Evolutionary conservation across 345 rosid species (phyloP).

Genomic region (Gossypium raimondii): DNA sequence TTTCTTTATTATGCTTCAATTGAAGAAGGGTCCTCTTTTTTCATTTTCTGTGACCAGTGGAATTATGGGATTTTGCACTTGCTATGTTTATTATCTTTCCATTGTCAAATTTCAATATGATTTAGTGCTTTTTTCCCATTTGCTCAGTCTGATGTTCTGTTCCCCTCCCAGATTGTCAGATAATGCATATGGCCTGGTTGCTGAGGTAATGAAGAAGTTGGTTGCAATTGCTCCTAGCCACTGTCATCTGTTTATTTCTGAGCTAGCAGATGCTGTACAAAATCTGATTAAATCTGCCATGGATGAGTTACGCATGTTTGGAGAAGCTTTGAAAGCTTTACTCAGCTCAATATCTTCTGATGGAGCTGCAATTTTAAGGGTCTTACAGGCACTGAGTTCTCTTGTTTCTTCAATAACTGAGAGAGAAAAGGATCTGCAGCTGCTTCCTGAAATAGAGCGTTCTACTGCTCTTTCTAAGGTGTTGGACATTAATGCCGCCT

Average conservation of each 20-base stretch:
- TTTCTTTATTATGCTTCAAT: not conserved
- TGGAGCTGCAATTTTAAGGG: slow-evolving; percentile 92
- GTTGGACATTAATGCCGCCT: slow-evolving; percentile 59
- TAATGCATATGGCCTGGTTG: slow-evolving; percentile 75
- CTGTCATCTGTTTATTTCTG: slow-evolving; percentile 72
- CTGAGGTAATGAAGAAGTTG: slow-evolving; percentile 85
- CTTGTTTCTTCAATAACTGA: slow-evolving; percentile 53
- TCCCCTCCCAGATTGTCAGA: slow-evolving; percentile 71
- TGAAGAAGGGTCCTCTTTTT: not conserved
- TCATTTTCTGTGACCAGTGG: not conserved
- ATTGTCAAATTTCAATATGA: not conserved
- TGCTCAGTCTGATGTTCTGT: slow-evolving; percentile 16
- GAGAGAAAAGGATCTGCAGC: slow-evolving; percentile 53
- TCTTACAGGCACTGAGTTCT: slow-evolving; percentile 82
- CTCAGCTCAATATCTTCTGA: slow-evolving; percentile 72
- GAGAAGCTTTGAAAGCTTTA: slow-evolving; percentile 79
- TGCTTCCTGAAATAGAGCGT: slow-evolving; percentile 50
- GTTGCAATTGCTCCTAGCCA: slow-evolving; percentile 78
- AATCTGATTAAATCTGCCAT: slow-evolving; percentile 70
- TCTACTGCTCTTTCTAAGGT: slow-evolving; percentile 62
- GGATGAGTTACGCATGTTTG: slow-evolving; percentile 70
- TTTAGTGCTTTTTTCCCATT: not conserved
- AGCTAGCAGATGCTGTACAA: slow-evolving; percentile 72
- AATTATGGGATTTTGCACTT: not conserved
- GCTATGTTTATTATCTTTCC: not conserved